Evolutionary conservation across 1,284 basidiomycete species (phyloP), one percentile per base, ranked within the genome.

Genomic region (Phlebopus sp.): DNA sequence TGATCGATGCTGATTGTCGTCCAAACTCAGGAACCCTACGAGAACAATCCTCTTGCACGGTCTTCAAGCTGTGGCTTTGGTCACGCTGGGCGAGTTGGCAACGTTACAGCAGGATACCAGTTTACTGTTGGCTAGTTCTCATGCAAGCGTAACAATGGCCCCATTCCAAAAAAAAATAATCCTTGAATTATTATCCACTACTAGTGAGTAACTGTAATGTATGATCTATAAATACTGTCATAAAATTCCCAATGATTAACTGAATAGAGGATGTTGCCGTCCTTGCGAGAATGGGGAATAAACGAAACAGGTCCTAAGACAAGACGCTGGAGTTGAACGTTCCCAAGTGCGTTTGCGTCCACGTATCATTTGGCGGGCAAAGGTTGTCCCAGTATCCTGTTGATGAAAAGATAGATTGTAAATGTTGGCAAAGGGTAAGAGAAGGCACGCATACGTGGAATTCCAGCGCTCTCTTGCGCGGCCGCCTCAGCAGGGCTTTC

Each of bases 401-500:
- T n/a, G 11, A 15, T 29, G 10, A 15, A 18, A n/a, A 23, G 5
- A 2, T 18, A 4, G 32, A 51, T 19, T 50, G 25, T 23, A 21
- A 17, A 15, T 14, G 31, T 10, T 11, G n/a, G 25, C 15, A 18
- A 9, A 23, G 23, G 7, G 32, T 5, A 9, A 41, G 21, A 15
- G 8, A 37, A 36, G 15, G 1, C 4, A 32, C 4, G 44, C 50
- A 17, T 52, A 58, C 69, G 37, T 46, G 64, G 64, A 27, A 55
- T n/a, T 1, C 45, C 50, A 1, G 37, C 15, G 0, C 15, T 34
- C 21, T 57, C 10, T 19, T 56, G 11, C 8, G 17, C 0, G 8
- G 54, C 54, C 2, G 55, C 43, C 14, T 30, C 29, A 1, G 1
- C 3, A 2, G 54, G 55, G 2, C 62, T 55, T 42, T 69, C 68